phyloP scores from a whole-genome alignment of 164 flowering plant genomes.

The Magnolia officinalis region DNA sequence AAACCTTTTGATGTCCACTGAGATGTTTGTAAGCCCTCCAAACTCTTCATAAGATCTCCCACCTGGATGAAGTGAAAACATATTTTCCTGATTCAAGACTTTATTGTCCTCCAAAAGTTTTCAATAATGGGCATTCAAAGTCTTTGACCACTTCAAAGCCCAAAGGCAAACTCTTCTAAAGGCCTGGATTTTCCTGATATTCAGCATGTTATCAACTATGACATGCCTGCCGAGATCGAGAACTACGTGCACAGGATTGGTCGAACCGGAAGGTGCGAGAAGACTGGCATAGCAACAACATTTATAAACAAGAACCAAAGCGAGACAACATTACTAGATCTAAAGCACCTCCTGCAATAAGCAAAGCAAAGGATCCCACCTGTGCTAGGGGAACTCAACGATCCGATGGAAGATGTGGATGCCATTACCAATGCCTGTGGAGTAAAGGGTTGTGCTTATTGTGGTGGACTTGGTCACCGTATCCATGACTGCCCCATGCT shows the following conservation, averaged over 20 bases:
- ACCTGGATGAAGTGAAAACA: too few relatives aligned
- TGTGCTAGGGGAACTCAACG: constrained; percentile 82
- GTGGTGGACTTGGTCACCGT: constrained; percentile 96
- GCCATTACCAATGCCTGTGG: constrained; percentile 74
- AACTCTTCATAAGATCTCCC: too few relatives aligned
- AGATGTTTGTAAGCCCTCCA: too few relatives aligned
- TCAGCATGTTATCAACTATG: constrained; percentile 89
- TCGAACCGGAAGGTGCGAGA: constrained; percentile 90
- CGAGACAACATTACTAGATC: constrained; percentile 87
- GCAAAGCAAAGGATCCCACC: constrained; percentile 97
- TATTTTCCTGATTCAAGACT: too few relatives aligned
- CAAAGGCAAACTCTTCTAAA: constrained; percentile 92
- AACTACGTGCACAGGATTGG: constrained; percentile 93
- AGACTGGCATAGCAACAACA: constrained; percentile 91
- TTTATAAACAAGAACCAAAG: constrained; percentile 95
- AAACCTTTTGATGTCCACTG: too few relatives aligned
- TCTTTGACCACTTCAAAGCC: constrained; percentile 88
- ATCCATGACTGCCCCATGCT: constrained; percentile 80
- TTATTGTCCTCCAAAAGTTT: too few relatives aligned
- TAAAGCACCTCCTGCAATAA: constrained; percentile 88
- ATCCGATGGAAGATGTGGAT: constrained; percentile 83
- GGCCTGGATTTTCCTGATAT: constrained; percentile 96
- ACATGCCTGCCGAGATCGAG: constrained; percentile 97
- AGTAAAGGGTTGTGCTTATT: constrained; percentile 87
- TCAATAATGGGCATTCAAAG: constrained; percentile 23